Percentiles rank a stretch among this genome's conserved stretches.
Evolutionary conservation across 106 monocot species (phyloP).

Genomic region (Dioscorea dumetorum): DNA sequence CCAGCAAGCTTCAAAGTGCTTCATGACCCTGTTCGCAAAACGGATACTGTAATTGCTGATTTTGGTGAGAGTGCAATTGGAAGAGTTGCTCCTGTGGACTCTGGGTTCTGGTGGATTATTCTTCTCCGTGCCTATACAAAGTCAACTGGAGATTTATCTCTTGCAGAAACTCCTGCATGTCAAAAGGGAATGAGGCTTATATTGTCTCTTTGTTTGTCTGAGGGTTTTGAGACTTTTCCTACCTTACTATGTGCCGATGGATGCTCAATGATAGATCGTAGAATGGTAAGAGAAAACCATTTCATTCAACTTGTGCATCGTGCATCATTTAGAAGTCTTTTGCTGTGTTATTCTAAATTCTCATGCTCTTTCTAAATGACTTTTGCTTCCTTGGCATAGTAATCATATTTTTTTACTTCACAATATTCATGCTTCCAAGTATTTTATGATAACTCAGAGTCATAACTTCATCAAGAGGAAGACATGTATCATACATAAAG

Average conservation of each 20-base stretch:
- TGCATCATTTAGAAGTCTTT: no score
- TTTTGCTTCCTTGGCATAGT: no score
- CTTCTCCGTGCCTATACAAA: constrained; percentile 48
- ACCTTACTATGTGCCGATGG: constrained; percentile 52
- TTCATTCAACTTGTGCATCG: no score
- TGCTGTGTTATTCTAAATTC: no score
- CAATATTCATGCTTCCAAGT: no score
- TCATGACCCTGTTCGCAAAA: constrained; percentile 29
- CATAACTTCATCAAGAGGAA: no score
- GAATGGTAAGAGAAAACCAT: constrained; percentile 30
- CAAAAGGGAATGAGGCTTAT: constrained; percentile 57
- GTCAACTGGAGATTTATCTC: constrained; percentile 43
- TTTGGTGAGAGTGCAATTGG: constrained; percentile 60
- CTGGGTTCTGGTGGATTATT: constrained; percentile 59
- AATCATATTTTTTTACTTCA: no score
- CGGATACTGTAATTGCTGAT: constrained; percentile 39
- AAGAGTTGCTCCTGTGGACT: constrained; percentile 53
- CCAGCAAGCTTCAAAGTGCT: constrained; percentile 52
- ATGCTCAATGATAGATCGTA: constrained; percentile 54
- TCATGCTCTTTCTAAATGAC: no score
- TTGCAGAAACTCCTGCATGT: constrained; percentile 35
- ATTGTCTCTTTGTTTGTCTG: constrained; percentile 39
- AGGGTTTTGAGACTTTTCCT: constrained; percentile 50
- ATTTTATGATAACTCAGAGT: no score
- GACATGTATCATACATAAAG: no score